Evolutionary conservation across 768 basidiomycete species (phyloP).

Genomic region (Termitomyces sp.): DNA sequence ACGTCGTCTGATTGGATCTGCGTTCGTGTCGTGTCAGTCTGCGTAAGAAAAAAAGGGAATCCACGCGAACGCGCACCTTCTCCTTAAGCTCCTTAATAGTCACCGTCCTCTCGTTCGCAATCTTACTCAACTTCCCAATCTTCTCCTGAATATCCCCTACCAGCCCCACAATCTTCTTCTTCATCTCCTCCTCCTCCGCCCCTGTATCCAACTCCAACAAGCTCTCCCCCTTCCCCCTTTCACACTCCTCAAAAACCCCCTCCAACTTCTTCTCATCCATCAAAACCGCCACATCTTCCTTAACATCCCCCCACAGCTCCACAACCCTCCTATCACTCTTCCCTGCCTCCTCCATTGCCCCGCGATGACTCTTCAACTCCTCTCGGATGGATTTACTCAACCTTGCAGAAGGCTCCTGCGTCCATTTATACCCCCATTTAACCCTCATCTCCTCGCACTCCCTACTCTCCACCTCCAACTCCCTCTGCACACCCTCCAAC

Average conservation of each 20-base stretch:
- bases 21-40: too few species aligned
- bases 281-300: conserved; percentile 60
- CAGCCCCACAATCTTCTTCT: conserved; percentile 58
- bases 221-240: conserved; percentile 35
- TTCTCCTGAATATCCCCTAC: conserved; percentile 78
- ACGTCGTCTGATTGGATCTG: conserved; percentile 97
- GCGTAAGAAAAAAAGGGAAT: not conserved
- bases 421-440: conserved; percentile 84
- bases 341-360: conserved; percentile 72
- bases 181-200: conserved; percentile 62
- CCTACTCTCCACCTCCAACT: conserved; percentile 78
- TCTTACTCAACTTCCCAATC: conserved; percentile 74
- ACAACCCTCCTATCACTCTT: conserved; percentile 76
- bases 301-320: conserved; percentile 68
- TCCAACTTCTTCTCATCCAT: conserved; percentile 53
- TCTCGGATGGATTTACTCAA: conserved; percentile 68
- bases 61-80: conserved; percentile 73
- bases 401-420: conserved; percentile 77
- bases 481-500: conserved; percentile 56
- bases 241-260: conserved; percentile 48
- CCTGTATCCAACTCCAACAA: conserved; percentile 73
- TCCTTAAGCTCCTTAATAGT: conserved; percentile 94
- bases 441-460: conserved; percentile 89
- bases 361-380: conserved; percentile 75
- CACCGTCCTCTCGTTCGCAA: conserved; percentile 80